Evolutionary conservation across 2,329 filamentous ascomycete genomes (phyloP).

Genomic region (Lasiodiplodia gonubiensis): DNA sequence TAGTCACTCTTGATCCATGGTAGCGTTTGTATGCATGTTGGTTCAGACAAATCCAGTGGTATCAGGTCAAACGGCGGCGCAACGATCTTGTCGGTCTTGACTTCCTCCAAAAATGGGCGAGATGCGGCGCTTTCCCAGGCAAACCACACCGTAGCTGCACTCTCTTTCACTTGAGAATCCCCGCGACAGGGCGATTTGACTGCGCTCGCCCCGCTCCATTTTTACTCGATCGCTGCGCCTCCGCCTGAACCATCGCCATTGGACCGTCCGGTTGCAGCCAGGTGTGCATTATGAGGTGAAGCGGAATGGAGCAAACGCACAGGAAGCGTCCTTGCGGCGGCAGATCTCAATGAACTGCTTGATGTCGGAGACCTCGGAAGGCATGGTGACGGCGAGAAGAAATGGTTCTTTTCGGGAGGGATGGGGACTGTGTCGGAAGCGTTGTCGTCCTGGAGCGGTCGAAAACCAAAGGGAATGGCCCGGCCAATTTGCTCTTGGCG

Average conservation of each 20-base stretch:
- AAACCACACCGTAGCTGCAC: neutral
- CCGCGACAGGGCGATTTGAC: neutral
- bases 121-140: neutral
- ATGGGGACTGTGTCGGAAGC: slow-evolving; percentile 22
- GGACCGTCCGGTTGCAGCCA: neutral
- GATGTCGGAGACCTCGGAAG: slow-evolving; percentile 97
- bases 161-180: neutral
- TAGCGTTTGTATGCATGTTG: neutral
- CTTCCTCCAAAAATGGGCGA: neutral
- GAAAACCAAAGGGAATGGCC: neutral
- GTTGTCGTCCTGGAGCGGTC: slow-evolving; percentile 19
- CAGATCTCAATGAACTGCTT: slow-evolving; percentile 99
- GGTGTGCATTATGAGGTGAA: slow-evolving; percentile 7
- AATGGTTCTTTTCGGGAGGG: slow-evolving; percentile 31
- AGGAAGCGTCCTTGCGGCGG: slow-evolving; percentile 98
- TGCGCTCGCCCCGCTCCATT: neutral
- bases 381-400: slow-evolving; percentile 75
- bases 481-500: slow-evolving; percentile 22
- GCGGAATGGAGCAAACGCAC: slow-evolving; percentile 66
- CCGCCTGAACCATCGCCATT: slow-evolving; percentile 3
- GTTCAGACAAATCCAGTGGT: neutral
- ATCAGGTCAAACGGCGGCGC: neutral
- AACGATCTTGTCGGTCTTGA: neutral
- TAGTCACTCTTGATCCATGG: neutral
- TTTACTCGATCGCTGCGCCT: slow-evolving; percentile 8